Base-by-base conservation (phyloP, 1,284 basidiomycete genomes). In the Ustilago vetiveriae region DNA sequence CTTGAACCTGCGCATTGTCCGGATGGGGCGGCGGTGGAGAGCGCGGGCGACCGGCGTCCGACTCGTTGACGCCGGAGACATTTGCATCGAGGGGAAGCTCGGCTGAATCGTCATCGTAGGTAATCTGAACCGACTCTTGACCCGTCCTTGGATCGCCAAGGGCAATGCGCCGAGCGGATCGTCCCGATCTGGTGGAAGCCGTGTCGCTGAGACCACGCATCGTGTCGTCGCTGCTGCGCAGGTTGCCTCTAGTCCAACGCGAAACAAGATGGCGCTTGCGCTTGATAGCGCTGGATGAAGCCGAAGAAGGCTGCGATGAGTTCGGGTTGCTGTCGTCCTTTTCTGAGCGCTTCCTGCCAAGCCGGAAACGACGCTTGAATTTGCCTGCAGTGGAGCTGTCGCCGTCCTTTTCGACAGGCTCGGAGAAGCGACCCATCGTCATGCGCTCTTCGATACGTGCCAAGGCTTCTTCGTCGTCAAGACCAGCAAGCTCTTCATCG, bases 401-500 rank as follows among this genome's bases (percentile, higher is more conserved):
- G 22, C 21, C 35, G 8, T 46, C 29, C 47, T 65, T 56, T 30
- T 66, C 74, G 17, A 47, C 30, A 4, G 49, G 45, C 4, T 56
- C 63, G 13, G 33, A 29, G 40, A 54, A 63, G 26, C 68, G 43
- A 3, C 60, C 58, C 33, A 58, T 57, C 37, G 49, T 52, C 66
- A 70, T 62, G 16, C 71, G 47, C 43, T 76, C 75, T 37, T 62
- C 62, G 35, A 62, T 58, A 5, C 53, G 53, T 19, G 53, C 50
- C 4, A 73, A 29, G 16, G 56, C 72, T 44, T 74, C 72, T 42
- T 72, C 70, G 17, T 76, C 74, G 33, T 76, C 69, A 22, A 64
- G 39, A 26, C 44, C 59, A 10, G 35, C 59, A 3, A 67, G 47
- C 49, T 75, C 73, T 30, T 75, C 58, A 21, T 72, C 68, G 4